A percentile compares a stretch with the other conserved stretches of the same genome.
These are phyloP conservation scores for Phialocephala sp. DNA, from an alignment of 2,329 filamentous ascomycete species.

Conservation along the genomic window DNA sequence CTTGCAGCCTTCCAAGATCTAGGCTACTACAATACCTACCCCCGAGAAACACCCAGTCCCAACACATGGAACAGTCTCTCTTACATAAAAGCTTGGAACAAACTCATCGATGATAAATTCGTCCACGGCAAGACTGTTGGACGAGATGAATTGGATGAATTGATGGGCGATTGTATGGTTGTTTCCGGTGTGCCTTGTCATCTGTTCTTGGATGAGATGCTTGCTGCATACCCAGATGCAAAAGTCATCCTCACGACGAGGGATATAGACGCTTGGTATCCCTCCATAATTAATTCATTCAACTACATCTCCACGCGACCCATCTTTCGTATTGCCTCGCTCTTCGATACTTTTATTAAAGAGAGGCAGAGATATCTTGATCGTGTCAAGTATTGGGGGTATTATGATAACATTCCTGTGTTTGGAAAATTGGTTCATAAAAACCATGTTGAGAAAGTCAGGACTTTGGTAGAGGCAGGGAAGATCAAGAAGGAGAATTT, in stretches of 20 bases:
- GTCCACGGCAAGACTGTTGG: neutral
- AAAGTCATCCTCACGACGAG: constrained; percentile 3
- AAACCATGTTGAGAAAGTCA: constrained; percentile 8
- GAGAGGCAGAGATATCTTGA: neutral
- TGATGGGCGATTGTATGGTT: constrained; percentile 6
- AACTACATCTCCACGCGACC: neutral
- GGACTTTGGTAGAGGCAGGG: neutral
- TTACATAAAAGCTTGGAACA: neutral
- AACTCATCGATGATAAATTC: constrained; percentile 2
- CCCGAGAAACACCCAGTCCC: neutral
- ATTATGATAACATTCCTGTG: neutral
- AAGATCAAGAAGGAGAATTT: neutral
- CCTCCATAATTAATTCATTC: neutral
- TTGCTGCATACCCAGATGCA: constrained; percentile 6
- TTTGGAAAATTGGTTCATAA: constrained; percentile 7
- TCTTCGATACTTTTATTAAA: neutral
- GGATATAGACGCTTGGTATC: neutral
- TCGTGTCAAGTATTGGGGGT: constrained; percentile 3
- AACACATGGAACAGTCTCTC: constrained; percentile 5
- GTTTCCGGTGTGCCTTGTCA: neutral
- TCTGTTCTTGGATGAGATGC: neutral
- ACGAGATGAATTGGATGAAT: neutral
- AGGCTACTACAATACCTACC: constrained; percentile 8
- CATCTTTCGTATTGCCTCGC: neutral
- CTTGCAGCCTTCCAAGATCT: neutral